Conservation (phyloP, 805 yeast species). For the Candida methanosorbosa region DNA sequence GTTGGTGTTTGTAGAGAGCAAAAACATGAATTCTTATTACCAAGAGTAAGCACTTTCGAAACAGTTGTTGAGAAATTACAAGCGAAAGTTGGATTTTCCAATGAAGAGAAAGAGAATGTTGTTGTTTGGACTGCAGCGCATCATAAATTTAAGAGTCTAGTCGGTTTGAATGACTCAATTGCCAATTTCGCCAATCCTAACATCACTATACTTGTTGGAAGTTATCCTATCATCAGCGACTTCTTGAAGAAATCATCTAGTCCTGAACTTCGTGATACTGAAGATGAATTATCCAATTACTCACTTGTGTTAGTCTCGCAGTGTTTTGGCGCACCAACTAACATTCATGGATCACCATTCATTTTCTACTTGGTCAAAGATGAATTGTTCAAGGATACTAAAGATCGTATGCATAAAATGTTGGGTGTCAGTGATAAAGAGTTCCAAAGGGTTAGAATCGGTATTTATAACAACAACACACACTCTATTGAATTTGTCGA, state of each 20-base stretch:
- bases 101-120: slow-evolving; percentile 35
- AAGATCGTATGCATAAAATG: slow-evolving; percentile 53
- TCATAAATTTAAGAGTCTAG: slow-evolving; percentile 20
- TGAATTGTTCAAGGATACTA: slow-evolving; percentile 58
- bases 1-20: slow-evolving; percentile 66
- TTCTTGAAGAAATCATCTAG: slow-evolving; percentile 9
- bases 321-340: slow-evolving; percentile 59
- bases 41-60: slow-evolving; percentile 46
- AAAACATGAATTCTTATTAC: slow-evolving; percentile 59
- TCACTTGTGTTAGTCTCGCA: slow-evolving; percentile 63
- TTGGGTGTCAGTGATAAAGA: slow-evolving; percentile 76
- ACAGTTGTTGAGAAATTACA: slow-evolving; percentile 50
- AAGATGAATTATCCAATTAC: slow-evolving; percentile 7
- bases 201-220: slow-evolving; percentile 38
- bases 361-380: slow-evolving; percentile 60
- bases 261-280: slow-evolving; percentile 1
- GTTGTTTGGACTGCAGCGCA: slow-evolving; percentile 48
- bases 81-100: slow-evolving; percentile 42
- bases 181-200: no score
- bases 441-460: slow-evolving; percentile 66
- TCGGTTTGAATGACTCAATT: slow-evolving; percentile 28
- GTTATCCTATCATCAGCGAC: slow-evolving; percentile 32
- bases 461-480: slow-evolving; percentile 36
- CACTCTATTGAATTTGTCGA: slow-evolving; percentile 37
- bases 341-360: slow-evolving; percentile 79